phyloP scores from a whole-genome alignment of 2,329 filamentous ascomycete genomes.

The Fusarium sacchari region DNA sequence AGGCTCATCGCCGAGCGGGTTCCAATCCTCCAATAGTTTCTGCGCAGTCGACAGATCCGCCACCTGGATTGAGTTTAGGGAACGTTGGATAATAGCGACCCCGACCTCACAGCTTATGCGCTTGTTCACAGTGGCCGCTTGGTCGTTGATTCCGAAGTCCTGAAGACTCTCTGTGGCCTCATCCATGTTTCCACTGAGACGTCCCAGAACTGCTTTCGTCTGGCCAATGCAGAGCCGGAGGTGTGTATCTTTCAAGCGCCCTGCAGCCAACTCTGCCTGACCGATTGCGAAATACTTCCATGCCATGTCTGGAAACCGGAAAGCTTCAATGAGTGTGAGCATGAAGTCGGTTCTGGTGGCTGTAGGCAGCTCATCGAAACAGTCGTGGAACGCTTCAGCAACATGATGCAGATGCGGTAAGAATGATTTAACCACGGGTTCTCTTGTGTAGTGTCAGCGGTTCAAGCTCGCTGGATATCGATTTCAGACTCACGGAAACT shows the following conservation, averaged over 20 bases:
- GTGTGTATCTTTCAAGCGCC: constrained; percentile 31
- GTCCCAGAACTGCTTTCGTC: constrained; percentile 28
- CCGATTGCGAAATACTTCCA: constrained; percentile 38
- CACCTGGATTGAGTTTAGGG: constrained; percentile 32
- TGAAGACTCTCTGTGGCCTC: constrained; percentile 25
- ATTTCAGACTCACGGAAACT: constrained; percentile 31
- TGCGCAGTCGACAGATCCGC: constrained; percentile 31
- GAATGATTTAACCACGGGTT: constrained; percentile 23
- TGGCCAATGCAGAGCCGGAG: constrained; percentile 34
- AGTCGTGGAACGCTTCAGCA: constrained; percentile 23
- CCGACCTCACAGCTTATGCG: constrained; percentile 32
- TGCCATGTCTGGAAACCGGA: constrained; percentile 36
- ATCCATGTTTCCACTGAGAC: constrained; percentile 37
- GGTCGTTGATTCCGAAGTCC: constrained; percentile 10
- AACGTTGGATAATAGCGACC: constrained; percentile 24
- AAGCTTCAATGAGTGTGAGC: constrained; percentile 39
- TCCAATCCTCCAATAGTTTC: constrained; percentile 28
- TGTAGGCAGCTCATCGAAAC: constrained; percentile 20
- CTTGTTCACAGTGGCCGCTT: neutral
- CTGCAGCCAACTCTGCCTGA: constrained; percentile 27
- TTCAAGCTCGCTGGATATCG: neutral
- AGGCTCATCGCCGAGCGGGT: constrained; percentile 16
- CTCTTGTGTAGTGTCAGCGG: constrained; percentile 23
- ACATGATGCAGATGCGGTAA: constrained; percentile 34
- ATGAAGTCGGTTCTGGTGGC: constrained; percentile 31